Base-by-base conservation (phyloP, 148 eudicot genomes). In the Rhododendron vialii region DNA sequence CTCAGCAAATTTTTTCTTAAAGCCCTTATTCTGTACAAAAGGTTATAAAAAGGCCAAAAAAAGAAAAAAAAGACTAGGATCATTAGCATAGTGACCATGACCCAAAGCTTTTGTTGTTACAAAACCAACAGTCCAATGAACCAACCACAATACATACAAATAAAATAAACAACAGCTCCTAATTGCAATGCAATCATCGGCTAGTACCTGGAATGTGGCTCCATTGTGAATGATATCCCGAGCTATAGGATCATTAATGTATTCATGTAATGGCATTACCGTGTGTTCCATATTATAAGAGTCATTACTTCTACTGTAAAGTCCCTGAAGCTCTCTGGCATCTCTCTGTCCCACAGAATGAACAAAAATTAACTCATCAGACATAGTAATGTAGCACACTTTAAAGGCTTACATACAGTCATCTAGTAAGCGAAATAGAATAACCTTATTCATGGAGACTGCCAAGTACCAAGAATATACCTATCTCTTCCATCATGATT, bases 191-290 rank as follows among this genome's bases (percentile, higher is more conserved):
- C 22, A 85, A 41, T 83, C 38, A 48, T 33, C 30, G 83, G 43
- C 35, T 30, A 51, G 84, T 87, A 97, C 99, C 99, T 97, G 99
- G 88, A 97, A 97, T 51, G 99, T 94, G 82, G 98, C 99, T 84
- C 99, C 99, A 89, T 97, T 97, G 90, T 95, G 98, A 86, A 97
- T 88, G 81, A 97, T 93, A 83, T 97, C 99, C 85, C 79, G 88
- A 89, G 96, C 95, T 67, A 93, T 89, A 86, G 99, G 98, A 85
- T 94, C 92, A 78, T 91, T 92, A 57, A 95, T 93, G 88, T 91
- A 97, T 79, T 93, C 89, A 82, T 91, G 93, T 84, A 97, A 90
- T 81, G 99, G 99, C 98, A 95, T 94, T 83, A 92, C 92, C 55
- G 92, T 83, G 63, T 95, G 93, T 84, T 87, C 90, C 96, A 95